Evolutionary conservation across 2,329 filamentous ascomycete species (phyloP).

Genomic region (Orbilia blumenaviensis): DNA sequence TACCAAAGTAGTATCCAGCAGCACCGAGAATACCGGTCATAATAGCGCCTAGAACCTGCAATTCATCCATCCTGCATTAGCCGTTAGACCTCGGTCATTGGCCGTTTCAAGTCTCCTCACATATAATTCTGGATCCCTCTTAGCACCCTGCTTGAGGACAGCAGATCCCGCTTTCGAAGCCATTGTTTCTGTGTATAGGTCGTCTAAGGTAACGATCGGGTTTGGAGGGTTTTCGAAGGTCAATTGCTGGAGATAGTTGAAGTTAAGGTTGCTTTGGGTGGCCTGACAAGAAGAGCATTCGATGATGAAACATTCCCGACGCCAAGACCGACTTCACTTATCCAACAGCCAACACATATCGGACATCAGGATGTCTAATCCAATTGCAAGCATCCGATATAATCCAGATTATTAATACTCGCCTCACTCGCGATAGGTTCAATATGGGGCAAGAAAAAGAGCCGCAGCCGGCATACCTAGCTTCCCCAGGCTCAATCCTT

Average conservation of each 20-base stretch:
- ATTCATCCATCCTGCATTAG: constrained; percentile 4
- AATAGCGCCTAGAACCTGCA: constrained; percentile 85
- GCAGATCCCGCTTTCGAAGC: constrained; percentile 53
- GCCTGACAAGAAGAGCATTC: constrained; percentile 40
- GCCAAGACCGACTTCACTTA: constrained; percentile 25
- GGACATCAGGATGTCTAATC: neutral
- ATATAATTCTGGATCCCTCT: constrained; percentile 78
- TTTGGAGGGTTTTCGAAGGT: constrained; percentile 23
- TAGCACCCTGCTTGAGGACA: constrained; percentile 70
- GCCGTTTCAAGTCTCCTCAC: constrained; percentile 64
- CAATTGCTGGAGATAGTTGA: constrained; percentile 33
- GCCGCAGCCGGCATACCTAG: constrained; percentile 25
- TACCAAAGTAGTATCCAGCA: constrained; percentile 90
- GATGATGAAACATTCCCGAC: constrained; percentile 49
- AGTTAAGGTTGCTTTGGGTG: constrained; percentile 33
- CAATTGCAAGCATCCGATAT: neutral
- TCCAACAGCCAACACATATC: constrained; percentile 49
- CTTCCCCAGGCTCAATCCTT: constrained; percentile 26
- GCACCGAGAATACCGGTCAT: constrained; percentile 89
- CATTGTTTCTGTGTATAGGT: constrained; percentile 32
- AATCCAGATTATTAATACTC: neutral
- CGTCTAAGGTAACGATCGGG: constrained; percentile 16
- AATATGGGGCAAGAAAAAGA: neutral
- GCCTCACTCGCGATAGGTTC: neutral
- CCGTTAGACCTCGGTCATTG: constrained; percentile 1